Evolutionary conservation across 2,329 filamentous ascomycete genomes (phyloP).

Genomic region (Dactylellina haptotyla): DNA sequence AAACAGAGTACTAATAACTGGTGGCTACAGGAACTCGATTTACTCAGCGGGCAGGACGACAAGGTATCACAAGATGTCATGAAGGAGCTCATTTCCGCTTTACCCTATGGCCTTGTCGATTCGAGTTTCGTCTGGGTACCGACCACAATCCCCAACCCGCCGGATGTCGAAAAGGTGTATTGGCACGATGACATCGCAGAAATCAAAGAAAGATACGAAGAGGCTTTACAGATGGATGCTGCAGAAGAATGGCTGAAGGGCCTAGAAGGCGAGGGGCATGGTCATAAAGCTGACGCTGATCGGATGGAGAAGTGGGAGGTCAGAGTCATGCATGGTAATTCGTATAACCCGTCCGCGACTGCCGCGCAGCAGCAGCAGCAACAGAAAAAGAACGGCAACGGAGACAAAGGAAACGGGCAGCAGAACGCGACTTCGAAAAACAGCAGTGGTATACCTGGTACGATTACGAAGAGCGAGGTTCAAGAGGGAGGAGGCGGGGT

Average conservation of each 20-base stretch:
- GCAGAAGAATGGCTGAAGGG: slow-evolving; percentile 84
- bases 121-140: slow-evolving; percentile 55
- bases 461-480: neutral
- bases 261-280: slow-evolving; percentile 71
- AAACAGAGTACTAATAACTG: no score
- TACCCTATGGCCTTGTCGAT: slow-evolving; percentile 71
- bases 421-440: slow-evolving; percentile 6
- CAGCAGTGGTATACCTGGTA: slow-evolving; percentile 50
- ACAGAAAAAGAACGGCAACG: slow-evolving; percentile 25
- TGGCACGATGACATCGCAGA: slow-evolving; percentile 71
- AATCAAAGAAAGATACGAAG: slow-evolving; percentile 71
- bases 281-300: slow-evolving; percentile 70
- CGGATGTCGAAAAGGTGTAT: slow-evolving; percentile 73
- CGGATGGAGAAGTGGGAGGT: slow-evolving; percentile 81
- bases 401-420: slow-evolving; percentile 15
- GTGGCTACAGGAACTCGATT: slow-evolving; percentile 57
- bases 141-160: slow-evolving; percentile 62
- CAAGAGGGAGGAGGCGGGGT: neutral
- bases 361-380: slow-evolving; percentile 6
- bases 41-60: slow-evolving; percentile 73
- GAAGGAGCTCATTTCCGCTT: slow-evolving; percentile 72
- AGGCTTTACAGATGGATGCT: slow-evolving; percentile 73
- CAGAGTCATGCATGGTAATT: slow-evolving; percentile 46
- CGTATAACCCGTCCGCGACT: slow-evolving; percentile 34
- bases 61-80: slow-evolving; percentile 71